Conservation (phyloP, 2,329 filamentous ascomycete species). For the Teratosphaeria nubilosa region DNA sequence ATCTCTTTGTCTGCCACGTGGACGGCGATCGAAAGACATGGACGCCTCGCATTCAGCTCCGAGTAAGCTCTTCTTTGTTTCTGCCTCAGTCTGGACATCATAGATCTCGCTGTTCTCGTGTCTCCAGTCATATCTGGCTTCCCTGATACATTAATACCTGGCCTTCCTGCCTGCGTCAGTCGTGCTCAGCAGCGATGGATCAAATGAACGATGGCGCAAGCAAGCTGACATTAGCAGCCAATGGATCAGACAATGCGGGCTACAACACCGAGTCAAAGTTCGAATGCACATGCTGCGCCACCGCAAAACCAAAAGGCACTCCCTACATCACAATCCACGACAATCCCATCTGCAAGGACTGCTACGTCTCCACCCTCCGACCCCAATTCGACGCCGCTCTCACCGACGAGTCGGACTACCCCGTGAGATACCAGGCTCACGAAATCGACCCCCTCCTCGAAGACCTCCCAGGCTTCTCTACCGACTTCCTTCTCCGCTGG, state of each 20-base stretch:
- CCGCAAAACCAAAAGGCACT: neutral
- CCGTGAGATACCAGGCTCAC: neutral
- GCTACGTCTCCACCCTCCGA: neutral
- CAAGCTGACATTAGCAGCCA: neutral
- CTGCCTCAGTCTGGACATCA: neutral
- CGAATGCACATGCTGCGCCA: neutral
- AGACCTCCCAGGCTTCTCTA: neutral
- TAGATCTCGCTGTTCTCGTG: neutral
- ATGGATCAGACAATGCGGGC: neutral
- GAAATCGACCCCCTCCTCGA: neutral
- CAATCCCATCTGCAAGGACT: neutral
- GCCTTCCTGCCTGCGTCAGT: neutral
- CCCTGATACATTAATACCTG: neutral
- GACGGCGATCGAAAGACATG: neutral
- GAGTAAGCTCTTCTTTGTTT: neutral
- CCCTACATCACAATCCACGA: neutral
- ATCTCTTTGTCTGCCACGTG: neutral
- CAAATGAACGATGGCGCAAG: neutral
- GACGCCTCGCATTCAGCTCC: neutral
- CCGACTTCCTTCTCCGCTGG: neutral
- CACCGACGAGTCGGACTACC: neutral
- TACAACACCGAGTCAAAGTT: neutral
- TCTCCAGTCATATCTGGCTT: neutral
- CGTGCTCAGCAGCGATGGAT: neutral
- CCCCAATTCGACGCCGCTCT: neutral